Conservation (phyloP, 106 monocot genomes). For the Platanthera zijinensis region DNA sequence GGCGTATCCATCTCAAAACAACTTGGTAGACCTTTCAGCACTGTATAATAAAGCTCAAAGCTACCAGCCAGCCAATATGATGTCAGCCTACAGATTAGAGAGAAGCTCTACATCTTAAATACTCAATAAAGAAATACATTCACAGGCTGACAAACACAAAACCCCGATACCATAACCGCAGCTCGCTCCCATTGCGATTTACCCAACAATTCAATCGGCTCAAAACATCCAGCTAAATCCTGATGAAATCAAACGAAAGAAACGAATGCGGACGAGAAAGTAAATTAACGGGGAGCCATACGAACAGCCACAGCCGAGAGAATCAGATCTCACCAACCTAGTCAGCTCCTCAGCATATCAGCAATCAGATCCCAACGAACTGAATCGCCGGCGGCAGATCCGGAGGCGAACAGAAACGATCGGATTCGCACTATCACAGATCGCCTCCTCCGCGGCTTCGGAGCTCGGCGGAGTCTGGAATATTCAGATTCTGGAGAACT, state of each 20-base stretch:
- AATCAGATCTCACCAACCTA: neutral
- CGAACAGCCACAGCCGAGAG: neutral
- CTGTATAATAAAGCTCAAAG: neutral
- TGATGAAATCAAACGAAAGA: neutral
- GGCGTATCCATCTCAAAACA: neutral
- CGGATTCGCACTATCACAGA: neutral
- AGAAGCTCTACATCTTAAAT: neutral
- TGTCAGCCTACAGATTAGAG: neutral
- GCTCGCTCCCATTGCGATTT: neutral
- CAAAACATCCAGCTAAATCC: neutral
- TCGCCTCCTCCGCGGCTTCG: neutral
- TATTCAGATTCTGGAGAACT: neutral
- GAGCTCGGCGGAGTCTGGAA: neutral
- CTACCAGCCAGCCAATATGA: neutral
- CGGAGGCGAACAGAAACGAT: neutral
- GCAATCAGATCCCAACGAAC: neutral
- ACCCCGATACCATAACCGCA: neutral
- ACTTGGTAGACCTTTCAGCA: neutral
- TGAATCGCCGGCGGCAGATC: neutral
- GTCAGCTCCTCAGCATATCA: neutral
- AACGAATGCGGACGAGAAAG: neutral
- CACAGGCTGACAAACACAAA: neutral
- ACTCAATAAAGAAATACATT: neutral
- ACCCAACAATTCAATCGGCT: neutral
- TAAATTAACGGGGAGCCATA: neutral